Evolutionary conservation across 148 eudicot species (phyloP), one percentile per base, ranked within the genome.

Genomic region (Chenopodium quinoa): DNA sequence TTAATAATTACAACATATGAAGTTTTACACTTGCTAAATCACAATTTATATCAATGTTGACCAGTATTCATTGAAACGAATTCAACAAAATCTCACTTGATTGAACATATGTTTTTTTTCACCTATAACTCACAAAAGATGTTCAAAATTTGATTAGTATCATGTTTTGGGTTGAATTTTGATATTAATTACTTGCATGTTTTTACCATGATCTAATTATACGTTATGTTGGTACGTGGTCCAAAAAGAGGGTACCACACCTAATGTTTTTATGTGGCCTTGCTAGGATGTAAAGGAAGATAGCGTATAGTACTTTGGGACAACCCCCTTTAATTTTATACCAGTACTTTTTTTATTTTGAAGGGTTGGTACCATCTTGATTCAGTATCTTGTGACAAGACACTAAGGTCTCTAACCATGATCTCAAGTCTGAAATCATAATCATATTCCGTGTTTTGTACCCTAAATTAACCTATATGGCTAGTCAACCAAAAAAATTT

Each of bases 271-370:
- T 71, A 8, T 70, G 70, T 63, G 75, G 40, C 79, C 34, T 48
- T 80, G 82, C 56, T 60, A 60, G 68, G 83, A 78, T 71, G 86
- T 76, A 80, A 71, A 77, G 68, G 0, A 44, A 64, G 75, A 84
- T 76, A 80, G 34, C 63, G 80, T 1, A 58, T 58, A 19, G 75
- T 72, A 46, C 20, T 46, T 72, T 69, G 22, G 73, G 46, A 69
- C 73, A 69, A 69, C 7, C 44, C 44, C 44, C 73, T 16, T 69
- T 69, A 19, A 34, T 4, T 17, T 22, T 32, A 9, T 31, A 69
- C 73, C 17, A 40, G 44, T 40, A 40, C 44, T 40, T 40, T 40
- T 40, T 69, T 17, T 12, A 16, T 17, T 68, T 69, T 22, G 22
- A 9, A 17, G 2, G 22, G n/a, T 72, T 72, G 23, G 75, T 72